These are phyloP conservation scores for Vigna angularis DNA, from an alignment of 306 rosid genomes.

Conservation along the genomic window DNA sequence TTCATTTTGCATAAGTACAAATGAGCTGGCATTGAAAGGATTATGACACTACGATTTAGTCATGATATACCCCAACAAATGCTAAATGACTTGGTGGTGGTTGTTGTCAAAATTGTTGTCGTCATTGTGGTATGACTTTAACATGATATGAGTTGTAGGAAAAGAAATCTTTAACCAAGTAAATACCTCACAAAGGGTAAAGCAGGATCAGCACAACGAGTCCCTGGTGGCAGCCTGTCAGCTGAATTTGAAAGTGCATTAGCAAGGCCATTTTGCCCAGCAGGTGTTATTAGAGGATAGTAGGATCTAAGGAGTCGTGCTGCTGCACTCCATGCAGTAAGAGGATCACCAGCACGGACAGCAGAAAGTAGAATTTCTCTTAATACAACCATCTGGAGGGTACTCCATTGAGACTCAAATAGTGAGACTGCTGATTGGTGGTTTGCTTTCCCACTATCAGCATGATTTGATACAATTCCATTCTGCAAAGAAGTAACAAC, in stretches of 20 bases:
- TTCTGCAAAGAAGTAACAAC: conserved; percentile 57
- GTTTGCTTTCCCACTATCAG: conserved; percentile 73
- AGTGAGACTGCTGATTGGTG: conserved; percentile 87
- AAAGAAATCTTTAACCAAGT: conserved; percentile 26
- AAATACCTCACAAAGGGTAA: conserved; percentile 91
- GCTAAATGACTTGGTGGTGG: conserved; percentile 14
- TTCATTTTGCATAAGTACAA: conserved; percentile 1
- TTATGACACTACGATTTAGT: neutral
- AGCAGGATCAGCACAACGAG: conserved; percentile 94
- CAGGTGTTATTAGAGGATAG: conserved; percentile 95
- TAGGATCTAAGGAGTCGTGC: conserved; percentile 92
- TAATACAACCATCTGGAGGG: conserved; percentile 93
- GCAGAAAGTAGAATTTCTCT: conserved; percentile 97
- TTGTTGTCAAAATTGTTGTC: neutral
- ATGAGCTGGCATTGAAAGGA: conserved; percentile 21
- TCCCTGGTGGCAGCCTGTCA: conserved; percentile 87
- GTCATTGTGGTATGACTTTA: neutral
- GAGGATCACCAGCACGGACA: conserved; percentile 98
- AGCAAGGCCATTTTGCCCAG: conserved; percentile 92
- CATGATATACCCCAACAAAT: conserved; percentile 20
- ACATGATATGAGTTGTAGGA: conserved; percentile 16
- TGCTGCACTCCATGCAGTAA: conserved; percentile 99
- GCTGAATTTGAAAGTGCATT: conserved; percentile 92
- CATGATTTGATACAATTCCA: conserved; percentile 66
- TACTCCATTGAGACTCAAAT: conserved; percentile 98